These are phyloP conservation scores for Periconia digitata DNA, from an alignment of 2,329 filamentous ascomycete species.

Conservation along the genomic window DNA sequence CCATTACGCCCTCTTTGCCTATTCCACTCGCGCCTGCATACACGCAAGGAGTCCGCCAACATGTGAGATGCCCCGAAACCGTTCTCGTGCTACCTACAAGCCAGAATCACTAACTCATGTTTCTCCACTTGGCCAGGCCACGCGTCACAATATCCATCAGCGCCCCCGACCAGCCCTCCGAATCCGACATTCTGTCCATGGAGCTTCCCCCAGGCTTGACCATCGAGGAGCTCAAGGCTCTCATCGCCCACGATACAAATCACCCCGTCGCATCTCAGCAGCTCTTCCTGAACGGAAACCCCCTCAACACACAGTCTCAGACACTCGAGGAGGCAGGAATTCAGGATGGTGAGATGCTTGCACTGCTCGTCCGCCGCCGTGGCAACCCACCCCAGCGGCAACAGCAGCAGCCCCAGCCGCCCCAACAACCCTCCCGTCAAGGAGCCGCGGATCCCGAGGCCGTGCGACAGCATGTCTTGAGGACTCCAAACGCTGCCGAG, in stretches of 20 bases:
- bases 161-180: slow-evolving; percentile 66
- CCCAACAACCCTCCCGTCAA: slow-evolving; percentile 11
- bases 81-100: slow-evolving; percentile 42
- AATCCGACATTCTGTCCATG: slow-evolving; percentile 76
- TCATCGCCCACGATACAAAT: slow-evolving; percentile 79
- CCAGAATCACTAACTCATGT: slow-evolving; percentile 30
- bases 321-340: slow-evolving; percentile 82
- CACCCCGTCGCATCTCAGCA: slow-evolving; percentile 74
- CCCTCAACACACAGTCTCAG: slow-evolving; percentile 74
- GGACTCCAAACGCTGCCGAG: slow-evolving; percentile 71
- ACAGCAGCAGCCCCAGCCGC: slow-evolving; percentile 10
- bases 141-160: slow-evolving; percentile 85
- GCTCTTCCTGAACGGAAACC: slow-evolving; percentile 85
- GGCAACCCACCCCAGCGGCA: slow-evolving; percentile 23
- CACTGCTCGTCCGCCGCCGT: slow-evolving; percentile 67
- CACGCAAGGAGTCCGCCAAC: slow-evolving; percentile 35
- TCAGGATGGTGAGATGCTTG: slow-evolving; percentile 88
- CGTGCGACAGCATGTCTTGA: slow-evolving; percentile 78
- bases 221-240: slow-evolving; percentile 80
- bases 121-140: slow-evolving; percentile 56
- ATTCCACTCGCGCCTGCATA: slow-evolving; percentile 38
- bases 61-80: slow-evolving; percentile 39
- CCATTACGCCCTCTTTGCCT: slow-evolving; percentile 32
- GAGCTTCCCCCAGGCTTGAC: slow-evolving; percentile 83
- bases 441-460: slow-evolving; percentile 43